phyloP scores from a whole-genome alignment of 768 basidiomycete species.

The Lactarius vividus region DNA sequence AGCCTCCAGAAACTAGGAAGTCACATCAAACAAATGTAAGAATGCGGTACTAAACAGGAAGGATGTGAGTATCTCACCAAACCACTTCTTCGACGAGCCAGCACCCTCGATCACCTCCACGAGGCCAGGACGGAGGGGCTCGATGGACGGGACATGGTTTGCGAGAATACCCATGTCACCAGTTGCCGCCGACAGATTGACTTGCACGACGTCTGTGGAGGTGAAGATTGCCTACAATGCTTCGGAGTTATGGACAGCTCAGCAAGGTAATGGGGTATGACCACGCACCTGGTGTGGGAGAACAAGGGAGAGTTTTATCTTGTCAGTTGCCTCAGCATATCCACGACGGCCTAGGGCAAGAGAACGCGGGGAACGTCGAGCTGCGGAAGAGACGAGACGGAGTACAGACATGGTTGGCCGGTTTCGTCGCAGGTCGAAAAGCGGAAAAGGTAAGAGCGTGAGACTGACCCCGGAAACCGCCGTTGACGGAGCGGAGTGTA shows the following conservation, averaged over 20 bases:
- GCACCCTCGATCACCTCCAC: conserved; percentile 89
- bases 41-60: background rate
- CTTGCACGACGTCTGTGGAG: conserved; percentile 90
- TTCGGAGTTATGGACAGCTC: conserved; percentile 16
- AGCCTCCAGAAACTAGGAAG: conserved; percentile 82
- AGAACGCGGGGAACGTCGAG: conserved; percentile 54
- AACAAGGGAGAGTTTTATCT: conserved; percentile 88
- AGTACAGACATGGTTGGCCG: conserved; percentile 64
- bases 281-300: conserved; percentile 89
- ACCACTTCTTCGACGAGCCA: conserved; percentile 88
- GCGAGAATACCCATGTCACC: conserved; percentile 99
- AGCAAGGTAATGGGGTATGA: conserved; percentile 5
- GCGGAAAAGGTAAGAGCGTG: background rate
- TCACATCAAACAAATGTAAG: conserved; percentile 4
- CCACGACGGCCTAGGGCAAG: conserved; percentile 65
- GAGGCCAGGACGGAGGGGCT: conserved; percentile 90
- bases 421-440: conserved; percentile 3
- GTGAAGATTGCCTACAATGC: conserved; percentile 76
- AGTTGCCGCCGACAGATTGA: conserved; percentile 89
- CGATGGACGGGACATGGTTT: conserved; percentile 97
- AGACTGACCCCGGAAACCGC: conserved; percentile 6
- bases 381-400: conserved; percentile 63
- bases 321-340: conserved; percentile 89
- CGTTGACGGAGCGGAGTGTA: no score
- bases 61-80: conserved; percentile 59